Evolutionary conservation across 2,329 filamentous ascomycete species (phyloP).

Genomic region (Diaporthe citriasiana): DNA sequence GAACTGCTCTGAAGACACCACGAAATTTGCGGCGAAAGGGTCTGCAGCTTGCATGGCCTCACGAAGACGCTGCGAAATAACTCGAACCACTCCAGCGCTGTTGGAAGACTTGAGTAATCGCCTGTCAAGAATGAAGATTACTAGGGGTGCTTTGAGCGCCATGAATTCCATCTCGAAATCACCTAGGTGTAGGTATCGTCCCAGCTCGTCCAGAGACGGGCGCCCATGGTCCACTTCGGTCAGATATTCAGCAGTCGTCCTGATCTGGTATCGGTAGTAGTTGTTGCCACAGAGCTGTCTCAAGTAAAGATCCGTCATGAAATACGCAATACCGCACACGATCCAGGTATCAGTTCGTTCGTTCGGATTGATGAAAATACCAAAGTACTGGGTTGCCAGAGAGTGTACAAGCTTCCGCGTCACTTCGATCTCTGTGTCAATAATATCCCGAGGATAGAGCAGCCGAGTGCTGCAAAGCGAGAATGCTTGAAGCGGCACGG

Average conservation of each 20-base stretch:
- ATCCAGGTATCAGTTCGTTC: conserved; percentile 88
- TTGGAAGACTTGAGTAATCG: conserved; percentile 90
- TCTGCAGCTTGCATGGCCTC: conserved; percentile 78
- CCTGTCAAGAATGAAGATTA: conserved; percentile 94
- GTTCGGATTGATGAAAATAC: conserved; percentile 90
- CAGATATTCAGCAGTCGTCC: conserved; percentile 84
- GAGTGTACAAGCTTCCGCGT: conserved; percentile 86
- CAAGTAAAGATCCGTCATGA: conserved; percentile 95
- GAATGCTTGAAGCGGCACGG: conserved; percentile 83
- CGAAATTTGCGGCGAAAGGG: conserved; percentile 42
- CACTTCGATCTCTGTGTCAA: conserved; percentile 86
- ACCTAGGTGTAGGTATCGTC: conserved; percentile 82
- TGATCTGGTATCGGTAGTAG: conserved; percentile 92
- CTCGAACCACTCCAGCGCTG: conserved; percentile 84
- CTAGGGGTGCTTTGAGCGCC: conserved; percentile 88
- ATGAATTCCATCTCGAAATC: conserved; percentile 92
- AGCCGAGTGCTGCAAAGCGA: conserved; percentile 90
- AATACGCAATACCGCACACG: conserved; percentile 90
- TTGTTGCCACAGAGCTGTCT: conserved; percentile 93
- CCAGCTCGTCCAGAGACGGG: conserved; percentile 86
- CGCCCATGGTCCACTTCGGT: conserved; percentile 85
- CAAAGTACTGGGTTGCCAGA: conserved; percentile 93
- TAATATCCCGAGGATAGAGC: conserved; percentile 85
- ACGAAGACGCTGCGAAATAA: conserved; percentile 87
- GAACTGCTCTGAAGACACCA: conserved; percentile 83